Conservation (phyloP, 176 grass and related monocot genomes). For the Triticum dicoccoides region DNA sequence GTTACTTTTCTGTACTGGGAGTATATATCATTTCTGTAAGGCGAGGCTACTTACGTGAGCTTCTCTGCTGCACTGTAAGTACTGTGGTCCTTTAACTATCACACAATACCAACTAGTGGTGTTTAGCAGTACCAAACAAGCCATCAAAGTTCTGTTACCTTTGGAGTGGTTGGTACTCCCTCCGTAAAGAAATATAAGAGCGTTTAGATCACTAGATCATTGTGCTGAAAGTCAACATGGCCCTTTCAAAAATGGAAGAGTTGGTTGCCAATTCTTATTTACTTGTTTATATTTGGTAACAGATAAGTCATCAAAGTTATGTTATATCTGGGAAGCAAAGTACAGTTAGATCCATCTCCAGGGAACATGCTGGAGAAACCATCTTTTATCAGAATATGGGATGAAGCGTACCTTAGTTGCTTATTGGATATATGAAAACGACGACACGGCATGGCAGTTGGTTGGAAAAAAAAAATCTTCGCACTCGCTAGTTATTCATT, state of each 20-base stretch:
- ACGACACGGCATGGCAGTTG: not conserved
- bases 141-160: not conserved
- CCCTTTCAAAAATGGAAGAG: not conserved
- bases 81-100: not conserved
- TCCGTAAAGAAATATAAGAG: no score
- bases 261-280: not conserved
- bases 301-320: not conserved
- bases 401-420: no score
- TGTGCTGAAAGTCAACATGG: not conserved
- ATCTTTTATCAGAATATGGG: not conserved
- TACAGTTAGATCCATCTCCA: not conserved
- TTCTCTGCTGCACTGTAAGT: not conserved
- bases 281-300: not conserved
- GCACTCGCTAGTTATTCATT: not conserved
- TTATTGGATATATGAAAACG: not conserved
- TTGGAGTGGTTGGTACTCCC: not conserved
- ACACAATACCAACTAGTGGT: not conserved
- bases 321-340: not conserved
- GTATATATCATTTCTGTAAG: not conserved
- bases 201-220: not conserved
- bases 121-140: not conserved
- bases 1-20: not conserved
- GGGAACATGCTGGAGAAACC: not conserved
- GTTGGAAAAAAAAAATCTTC: not conserved
- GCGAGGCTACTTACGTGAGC: not conserved